These are phyloP conservation scores for Oryza meridionalis DNA, from an alignment of 176 grass and related monocot species.

Conservation along the genomic window DNA sequence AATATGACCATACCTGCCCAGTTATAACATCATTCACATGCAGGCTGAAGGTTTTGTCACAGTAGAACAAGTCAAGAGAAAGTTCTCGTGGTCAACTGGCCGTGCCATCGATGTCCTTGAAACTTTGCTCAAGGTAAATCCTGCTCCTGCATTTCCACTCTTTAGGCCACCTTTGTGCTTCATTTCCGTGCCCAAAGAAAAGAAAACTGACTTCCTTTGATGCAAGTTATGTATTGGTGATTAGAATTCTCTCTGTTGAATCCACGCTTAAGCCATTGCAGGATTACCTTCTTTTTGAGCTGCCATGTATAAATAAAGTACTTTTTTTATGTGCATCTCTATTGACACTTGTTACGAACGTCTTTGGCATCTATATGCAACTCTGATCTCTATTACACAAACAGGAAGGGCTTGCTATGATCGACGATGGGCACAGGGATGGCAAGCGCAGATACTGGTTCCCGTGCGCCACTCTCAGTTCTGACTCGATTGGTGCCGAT, in stretches of 20 bases:
- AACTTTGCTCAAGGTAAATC: slow-evolving; percentile 84
- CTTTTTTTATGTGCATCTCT: not conserved
- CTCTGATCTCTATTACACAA: not conserved
- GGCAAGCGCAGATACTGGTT: slow-evolving; percentile 89
- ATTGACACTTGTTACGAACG: not conserved
- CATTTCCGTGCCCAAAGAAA: not conserved
- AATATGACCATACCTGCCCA: slow-evolving; percentile 13
- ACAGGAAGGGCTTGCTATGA: slow-evolving; percentile 98
- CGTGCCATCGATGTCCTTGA: slow-evolving; percentile 83
- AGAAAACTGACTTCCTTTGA: not conserved
- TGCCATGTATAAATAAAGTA: not conserved
- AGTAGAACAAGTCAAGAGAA: slow-evolving; percentile 71
- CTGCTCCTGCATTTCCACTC: too few relatives aligned
- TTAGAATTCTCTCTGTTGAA: not conserved
- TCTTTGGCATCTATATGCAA: not conserved
- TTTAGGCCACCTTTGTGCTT: not conserved
- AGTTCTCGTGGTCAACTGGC: slow-evolving; percentile 78
- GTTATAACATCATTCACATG: slow-evolving; percentile 42
- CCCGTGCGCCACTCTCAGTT: slow-evolving; percentile 77
- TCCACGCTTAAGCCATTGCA: not conserved
- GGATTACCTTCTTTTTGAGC: not conserved
- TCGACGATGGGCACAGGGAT: slow-evolving; percentile 90
- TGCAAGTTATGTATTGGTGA: not conserved
- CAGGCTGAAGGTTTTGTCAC: slow-evolving; percentile 84
- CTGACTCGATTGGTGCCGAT: slow-evolving; percentile 44